Base-by-base conservation (phyloP, 345 rosid species). In the Lepidium aucheri region DNA sequence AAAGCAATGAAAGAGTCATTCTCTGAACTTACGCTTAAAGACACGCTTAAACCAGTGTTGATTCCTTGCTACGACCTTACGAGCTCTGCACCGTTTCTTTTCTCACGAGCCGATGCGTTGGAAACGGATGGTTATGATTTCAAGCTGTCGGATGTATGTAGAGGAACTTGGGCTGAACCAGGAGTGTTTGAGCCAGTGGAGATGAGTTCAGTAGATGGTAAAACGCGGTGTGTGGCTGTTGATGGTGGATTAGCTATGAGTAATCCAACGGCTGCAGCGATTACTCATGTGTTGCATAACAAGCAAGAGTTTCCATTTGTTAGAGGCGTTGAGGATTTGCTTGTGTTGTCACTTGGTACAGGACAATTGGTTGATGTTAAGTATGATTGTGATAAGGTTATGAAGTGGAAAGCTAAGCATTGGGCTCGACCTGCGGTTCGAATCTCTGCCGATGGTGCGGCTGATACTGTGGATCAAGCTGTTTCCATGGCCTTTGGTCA, bases 281-380 rank as follows among this genome's bases (percentile, higher is more conserved):
- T 93, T 17, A 93, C 98, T 63, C 98, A 93, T 76, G 98, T 93
- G 64, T 74, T 93, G 62, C 98, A 93, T 63, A 93, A 93, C 69
- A 93, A 93, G 74, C 89, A 93, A 56, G 98, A 93, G 79, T 93
- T 93, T 49, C 98, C 98, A 1, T 90, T 90, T 40, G 98, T 93
- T 42, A 83, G 96, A 63, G 98, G 98, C 0, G 91, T 90, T 41
- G 98, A 90, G 83, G 98, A 93, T 81, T 78, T 93, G 78, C 60
- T 93, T 60, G 98, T 93, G 55, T 57, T 93, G 53, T 87, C 96
- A 2, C 54, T 93, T 7, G 98, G 96, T 33, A 80, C 90, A 0
- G 98, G 97, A 13, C 97, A 89, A 79, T 78, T 86, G 35, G 78
- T 85, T 12, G 97, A 90, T 64, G 84, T 78, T 1, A 86, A 79